Evolutionary conservation across 805 yeast genomes (phyloP).

Genomic region (Teunomyces panamensis): DNA sequence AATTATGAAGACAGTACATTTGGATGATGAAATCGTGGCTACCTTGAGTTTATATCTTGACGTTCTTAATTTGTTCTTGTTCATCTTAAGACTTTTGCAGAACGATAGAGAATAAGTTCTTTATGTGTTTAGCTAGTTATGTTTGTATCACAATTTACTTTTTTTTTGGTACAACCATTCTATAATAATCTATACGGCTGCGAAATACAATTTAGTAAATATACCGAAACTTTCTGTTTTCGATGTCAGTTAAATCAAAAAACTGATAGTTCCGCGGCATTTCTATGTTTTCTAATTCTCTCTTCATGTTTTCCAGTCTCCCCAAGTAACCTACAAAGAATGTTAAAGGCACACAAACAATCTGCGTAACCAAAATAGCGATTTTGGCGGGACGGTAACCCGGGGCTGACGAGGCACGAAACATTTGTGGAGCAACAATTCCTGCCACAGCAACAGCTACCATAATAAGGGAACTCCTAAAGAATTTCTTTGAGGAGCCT

Average conservation of each 20-base stretch:
- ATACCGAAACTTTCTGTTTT: constrained; percentile 58
- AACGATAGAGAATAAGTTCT: constrained; percentile 9
- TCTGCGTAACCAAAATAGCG: constrained; percentile 50
- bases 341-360: constrained; percentile 43
- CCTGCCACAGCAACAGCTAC: constrained; percentile 68
- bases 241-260: constrained; percentile 57
- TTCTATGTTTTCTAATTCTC: constrained; percentile 31
- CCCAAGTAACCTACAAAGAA: constrained; percentile 42
- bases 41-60: constrained; percentile 78
- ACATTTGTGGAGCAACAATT: constrained; percentile 66
- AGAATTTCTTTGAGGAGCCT: constrained; percentile 72
- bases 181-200: not conserved
- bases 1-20: constrained; percentile 67
- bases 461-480: constrained; percentile 55
- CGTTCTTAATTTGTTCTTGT: constrained; percentile 74
- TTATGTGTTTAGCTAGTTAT: too few species aligned
- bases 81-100: constrained; percentile 64
- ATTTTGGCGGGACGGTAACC: constrained; percentile 58
- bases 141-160: too few species aligned
- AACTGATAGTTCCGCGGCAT: constrained; percentile 41
- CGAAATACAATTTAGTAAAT: constrained; percentile 27
- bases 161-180: too few species aligned
- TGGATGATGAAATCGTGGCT: constrained; percentile 85
- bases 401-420: constrained; percentile 52
- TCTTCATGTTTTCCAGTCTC: constrained; percentile 47